Evolutionary conservation across 495 filamentous ascomycete species (phyloP).

Genomic region (Zalerion maritima): DNA sequence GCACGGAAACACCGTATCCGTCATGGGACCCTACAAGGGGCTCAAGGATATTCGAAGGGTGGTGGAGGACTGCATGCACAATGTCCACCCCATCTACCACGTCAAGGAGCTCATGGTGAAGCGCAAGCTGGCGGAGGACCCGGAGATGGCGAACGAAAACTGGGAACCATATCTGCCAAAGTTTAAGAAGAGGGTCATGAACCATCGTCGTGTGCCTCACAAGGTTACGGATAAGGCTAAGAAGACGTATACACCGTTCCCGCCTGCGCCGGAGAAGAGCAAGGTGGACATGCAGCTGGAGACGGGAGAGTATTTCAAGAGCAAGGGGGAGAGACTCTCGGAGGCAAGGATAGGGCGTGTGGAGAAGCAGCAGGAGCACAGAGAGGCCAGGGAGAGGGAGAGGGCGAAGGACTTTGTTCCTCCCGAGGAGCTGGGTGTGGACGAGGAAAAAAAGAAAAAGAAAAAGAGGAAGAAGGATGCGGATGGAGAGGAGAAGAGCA

Average conservation of each 20-base stretch:
- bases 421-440: conserved; percentile 52
- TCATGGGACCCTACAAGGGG: conserved; percentile 84
- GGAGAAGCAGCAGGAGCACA: conserved; percentile 71
- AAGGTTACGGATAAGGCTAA: conserved; percentile 85
- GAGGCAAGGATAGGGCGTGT: conserved; percentile 61
- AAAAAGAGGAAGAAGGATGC: conserved; percentile 43
- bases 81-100: conserved; percentile 81
- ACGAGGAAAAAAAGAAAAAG: conserved; percentile 42
- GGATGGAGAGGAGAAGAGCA: conserved; percentile 18
- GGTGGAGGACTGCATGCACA: conserved; percentile 91
- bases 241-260: conserved; percentile 81
- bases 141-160: conserved; percentile 67
- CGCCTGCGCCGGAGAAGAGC: conserved; percentile 43
- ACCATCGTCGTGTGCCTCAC: conserved; percentile 65
- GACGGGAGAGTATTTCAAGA: conserved; percentile 91
- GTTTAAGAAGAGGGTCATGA: conserved; percentile 91
- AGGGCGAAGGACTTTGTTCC: conserved; percentile 73
- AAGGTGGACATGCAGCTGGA: conserved; percentile 98
- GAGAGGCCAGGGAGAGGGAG: conserved; percentile 75
- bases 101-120: conserved; percentile 99
- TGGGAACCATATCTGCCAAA: conserved; percentile 96
- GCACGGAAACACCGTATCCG: conserved; percentile 88
- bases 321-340: conserved; percentile 80
- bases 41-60: conserved; percentile 85
- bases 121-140: conserved; percentile 92